Evolutionary conservation across 495 filamentous ascomycete genomes (phyloP).

Genomic region (Aspergillus baeticus): DNA sequence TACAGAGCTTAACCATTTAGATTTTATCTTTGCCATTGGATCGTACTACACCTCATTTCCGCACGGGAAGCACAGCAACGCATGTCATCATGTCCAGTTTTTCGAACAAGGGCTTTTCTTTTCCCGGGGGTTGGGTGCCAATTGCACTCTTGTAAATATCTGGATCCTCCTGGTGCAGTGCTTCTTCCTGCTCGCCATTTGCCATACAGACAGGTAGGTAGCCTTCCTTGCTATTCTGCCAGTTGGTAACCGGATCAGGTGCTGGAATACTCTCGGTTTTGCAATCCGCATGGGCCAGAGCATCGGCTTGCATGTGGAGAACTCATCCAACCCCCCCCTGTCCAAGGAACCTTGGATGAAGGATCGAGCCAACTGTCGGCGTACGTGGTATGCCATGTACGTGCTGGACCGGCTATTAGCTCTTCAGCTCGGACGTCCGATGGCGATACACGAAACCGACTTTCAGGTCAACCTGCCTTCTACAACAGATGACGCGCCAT

Average conservation of each 20-base stretch:
- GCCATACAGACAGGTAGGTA: neutral
- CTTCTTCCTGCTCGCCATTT: neutral
- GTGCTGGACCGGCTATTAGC: neutral
- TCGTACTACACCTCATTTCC: no score
- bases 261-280: neutral
- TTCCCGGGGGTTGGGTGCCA: no score
- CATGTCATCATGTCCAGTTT: no score
- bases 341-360: no score
- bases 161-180: neutral
- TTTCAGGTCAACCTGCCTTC: neutral
- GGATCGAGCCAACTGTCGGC: no score
- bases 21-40: no score
- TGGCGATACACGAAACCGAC: neutral
- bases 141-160: no score
- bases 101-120: no score
- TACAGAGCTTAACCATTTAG: no score
- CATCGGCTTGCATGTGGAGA: neutral
- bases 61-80: no score
- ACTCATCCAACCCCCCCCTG: neutral
- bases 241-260: neutral
- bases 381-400: neutral
- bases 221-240: neutral
- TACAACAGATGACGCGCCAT: neutral
- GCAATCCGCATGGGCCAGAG: neutral
- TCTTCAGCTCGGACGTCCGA: neutral